Conservation (phyloP, 2,329 filamentous ascomycete species). For the Colletotrichum spinosum region DNA sequence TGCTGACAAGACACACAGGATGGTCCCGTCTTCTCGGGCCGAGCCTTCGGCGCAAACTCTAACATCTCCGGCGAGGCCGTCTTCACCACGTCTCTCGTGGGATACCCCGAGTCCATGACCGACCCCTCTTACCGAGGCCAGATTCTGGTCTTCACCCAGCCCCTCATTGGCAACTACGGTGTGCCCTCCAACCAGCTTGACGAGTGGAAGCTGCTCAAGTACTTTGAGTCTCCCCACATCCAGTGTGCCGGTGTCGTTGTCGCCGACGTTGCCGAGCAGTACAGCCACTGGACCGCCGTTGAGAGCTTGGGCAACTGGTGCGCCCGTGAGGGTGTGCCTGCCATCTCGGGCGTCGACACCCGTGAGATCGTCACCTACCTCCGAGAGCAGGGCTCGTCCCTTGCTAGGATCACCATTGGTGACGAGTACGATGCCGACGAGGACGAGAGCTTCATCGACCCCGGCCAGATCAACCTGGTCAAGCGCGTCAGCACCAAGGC, state of each 20-base stretch:
- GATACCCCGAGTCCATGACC: constrained; percentile 95
- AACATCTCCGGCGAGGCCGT: constrained; percentile 99
- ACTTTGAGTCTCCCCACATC: constrained; percentile 98
- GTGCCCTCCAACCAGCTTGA: constrained; percentile 90
- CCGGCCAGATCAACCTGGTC: constrained; percentile 95
- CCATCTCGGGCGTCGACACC: constrained; percentile 96
- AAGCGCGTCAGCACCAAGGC: constrained; percentile 97
- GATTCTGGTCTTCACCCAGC: constrained; percentile 98
- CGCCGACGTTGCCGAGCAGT: constrained; percentile 90
- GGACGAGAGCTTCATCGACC: constrained; percentile 95
- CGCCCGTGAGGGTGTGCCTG: constrained; percentile 93
- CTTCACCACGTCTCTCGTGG: constrained; percentile 97
- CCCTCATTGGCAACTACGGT: constrained; percentile 98
- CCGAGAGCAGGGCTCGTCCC: constrained; percentile 95
- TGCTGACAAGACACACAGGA: constrained; percentile 65
- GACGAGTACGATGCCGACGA: constrained; percentile 99
- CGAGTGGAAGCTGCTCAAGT: constrained; percentile 90
- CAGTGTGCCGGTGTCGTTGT: constrained; percentile 97
- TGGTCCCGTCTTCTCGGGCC: constrained; percentile 95
- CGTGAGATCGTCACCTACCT: constrained; percentile 96
- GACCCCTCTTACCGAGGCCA: constrained; percentile 92
- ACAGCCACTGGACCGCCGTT: constrained; percentile 99
- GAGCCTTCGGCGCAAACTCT: constrained; percentile 94
- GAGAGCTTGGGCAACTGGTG: constrained; percentile 96
- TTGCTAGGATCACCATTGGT: constrained; percentile 93